Evolutionary conservation across 1,139 yeast species (phyloP).

Genomic region (Magnusiomyces fungicola): DNA sequence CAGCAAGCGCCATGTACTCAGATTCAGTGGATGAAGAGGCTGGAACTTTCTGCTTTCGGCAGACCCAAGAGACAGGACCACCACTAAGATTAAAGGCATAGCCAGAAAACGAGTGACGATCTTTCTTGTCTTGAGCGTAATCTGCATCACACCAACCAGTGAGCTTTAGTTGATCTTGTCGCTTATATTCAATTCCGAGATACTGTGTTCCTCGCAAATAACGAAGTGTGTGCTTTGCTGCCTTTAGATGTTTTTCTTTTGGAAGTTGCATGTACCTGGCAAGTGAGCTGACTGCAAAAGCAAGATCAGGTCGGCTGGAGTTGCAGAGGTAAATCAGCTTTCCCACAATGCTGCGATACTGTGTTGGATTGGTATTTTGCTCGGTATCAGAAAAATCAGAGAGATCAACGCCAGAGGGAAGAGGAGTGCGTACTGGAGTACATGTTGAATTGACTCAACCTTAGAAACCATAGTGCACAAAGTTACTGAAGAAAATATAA

Average conservation of each 20-base stretch:
- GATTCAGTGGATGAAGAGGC: constrained; percentile 3
- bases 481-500: too few relatives aligned
- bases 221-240: constrained; percentile 17
- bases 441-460: too few relatives aligned
- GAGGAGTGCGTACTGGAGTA: too few relatives aligned
- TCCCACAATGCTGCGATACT: constrained; percentile 16
- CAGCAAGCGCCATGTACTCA: constrained; percentile 6
- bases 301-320: constrained; percentile 17
- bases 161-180: background rate
- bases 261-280: constrained; percentile 14
- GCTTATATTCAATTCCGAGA: background rate
- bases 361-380: constrained; percentile 7
- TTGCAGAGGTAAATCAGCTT: constrained; percentile 18
- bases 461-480: too few relatives aligned
- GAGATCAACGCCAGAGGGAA: too few relatives aligned
- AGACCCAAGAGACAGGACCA: constrained; percentile 18
- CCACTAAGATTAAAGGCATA: constrained; percentile 14
- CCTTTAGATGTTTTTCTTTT: constrained; percentile 14
- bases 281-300: constrained; percentile 11
- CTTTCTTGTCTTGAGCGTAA: background rate
- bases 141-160: background rate
- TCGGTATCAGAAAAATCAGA: background rate
- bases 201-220: constrained; percentile 16
- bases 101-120: constrained; percentile 16
- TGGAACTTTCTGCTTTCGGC: background rate